Percentiles rank a stretch among this genome's conserved stretches.
Evolutionary conservation across 2,329 filamentous ascomycete genomes (phyloP).

Genomic region (Botrytis medusae): DNA sequence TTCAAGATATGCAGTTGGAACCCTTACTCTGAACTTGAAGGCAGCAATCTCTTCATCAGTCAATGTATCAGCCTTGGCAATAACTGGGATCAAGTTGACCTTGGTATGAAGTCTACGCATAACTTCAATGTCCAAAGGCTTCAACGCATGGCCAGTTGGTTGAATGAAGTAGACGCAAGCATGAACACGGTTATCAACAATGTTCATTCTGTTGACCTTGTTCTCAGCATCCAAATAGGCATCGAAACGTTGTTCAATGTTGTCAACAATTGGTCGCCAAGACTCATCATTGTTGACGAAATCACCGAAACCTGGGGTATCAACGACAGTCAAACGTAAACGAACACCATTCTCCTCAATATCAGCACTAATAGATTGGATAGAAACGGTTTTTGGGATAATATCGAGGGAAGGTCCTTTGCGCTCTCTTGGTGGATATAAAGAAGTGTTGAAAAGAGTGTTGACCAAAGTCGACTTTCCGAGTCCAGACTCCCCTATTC

Average conservation of each 20-base stretch:
- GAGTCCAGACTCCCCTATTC: slow-evolving; percentile 90
- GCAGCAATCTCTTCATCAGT: slow-evolving; percentile 92
- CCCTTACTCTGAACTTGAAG: slow-evolving; percentile 93
- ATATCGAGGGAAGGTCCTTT: slow-evolving; percentile 97
- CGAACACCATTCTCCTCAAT: slow-evolving; percentile 99
- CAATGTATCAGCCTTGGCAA: slow-evolving; percentile 96
- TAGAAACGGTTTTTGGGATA: slow-evolving; percentile 95
- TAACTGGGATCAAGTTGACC: slow-evolving; percentile 99
- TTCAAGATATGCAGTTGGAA: background rate
- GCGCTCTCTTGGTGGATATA: slow-evolving; percentile 98
- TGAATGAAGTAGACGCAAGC: slow-evolving; percentile 99
- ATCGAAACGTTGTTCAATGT: slow-evolving; percentile 98
- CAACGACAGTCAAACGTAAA: slow-evolving; percentile 92
- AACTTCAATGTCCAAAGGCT: slow-evolving; percentile 98
- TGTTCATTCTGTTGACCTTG: slow-evolving; percentile 99
- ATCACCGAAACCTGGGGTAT: slow-evolving; percentile 97
- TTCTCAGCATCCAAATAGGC: slow-evolving; percentile 99
- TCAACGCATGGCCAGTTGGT: slow-evolving; percentile 95
- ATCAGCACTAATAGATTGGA: slow-evolving; percentile 91
- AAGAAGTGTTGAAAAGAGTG: slow-evolving; percentile 98
- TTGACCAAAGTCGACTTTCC: slow-evolving; percentile 99
- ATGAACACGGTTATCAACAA: slow-evolving; percentile 98
- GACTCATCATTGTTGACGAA: slow-evolving; percentile 99
- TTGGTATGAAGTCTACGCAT: slow-evolving; percentile 99
- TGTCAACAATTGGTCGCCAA: slow-evolving; percentile 98